phyloP scores from a whole-genome alignment of 768 basidiomycete species.

The Leccinum aurantiacum region DNA sequence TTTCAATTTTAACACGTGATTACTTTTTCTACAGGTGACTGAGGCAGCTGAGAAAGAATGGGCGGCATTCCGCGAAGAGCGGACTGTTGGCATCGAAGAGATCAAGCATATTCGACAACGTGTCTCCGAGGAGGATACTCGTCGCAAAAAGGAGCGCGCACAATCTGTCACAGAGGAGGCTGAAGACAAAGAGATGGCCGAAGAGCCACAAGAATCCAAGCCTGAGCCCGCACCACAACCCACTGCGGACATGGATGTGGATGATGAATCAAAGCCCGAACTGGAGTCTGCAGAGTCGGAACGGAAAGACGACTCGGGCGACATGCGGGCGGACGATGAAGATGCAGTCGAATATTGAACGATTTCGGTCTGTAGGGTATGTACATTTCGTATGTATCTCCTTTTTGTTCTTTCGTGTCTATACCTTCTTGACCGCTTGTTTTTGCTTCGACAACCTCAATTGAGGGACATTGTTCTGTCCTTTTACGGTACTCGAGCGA shows the following conservation, averaged over 20 bases:
- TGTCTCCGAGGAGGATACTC: constrained; percentile 64
- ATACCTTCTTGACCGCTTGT: constrained; percentile 22
- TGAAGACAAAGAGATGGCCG: constrained; percentile 37
- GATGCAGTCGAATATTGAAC: constrained; percentile 77
- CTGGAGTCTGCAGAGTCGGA: constrained; percentile 40
- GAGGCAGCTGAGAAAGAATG: constrained; percentile 71
- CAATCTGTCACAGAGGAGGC: constrained; percentile 32
- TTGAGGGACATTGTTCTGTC: constrained; percentile 6
- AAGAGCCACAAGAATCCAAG: constrained; percentile 21
- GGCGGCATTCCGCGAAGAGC: constrained; percentile 61
- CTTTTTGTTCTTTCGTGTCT: constrained; percentile 7
- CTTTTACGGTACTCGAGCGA: neutral
- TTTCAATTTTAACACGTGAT: constrained; percentile 2
- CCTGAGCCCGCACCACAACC: constrained; percentile 19
- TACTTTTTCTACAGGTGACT: constrained; percentile 43
- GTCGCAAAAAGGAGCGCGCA: constrained; percentile 43
- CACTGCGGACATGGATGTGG: constrained; percentile 37
- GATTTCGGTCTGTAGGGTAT: constrained; percentile 26
- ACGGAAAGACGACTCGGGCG: constrained; percentile 52
- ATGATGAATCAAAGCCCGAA: constrained; percentile 36
- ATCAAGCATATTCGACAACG: constrained; percentile 59
- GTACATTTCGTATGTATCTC: constrained; percentile 28
- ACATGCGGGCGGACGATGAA: constrained; percentile 69
- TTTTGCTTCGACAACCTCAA: constrained; percentile 9
- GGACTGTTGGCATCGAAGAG: constrained; percentile 56